Percentiles rank a stretch among this genome's conserved stretches.
These are phyloP conservation scores for Neonectria hederae DNA, from an alignment of 2,329 filamentous ascomycete species.

Conservation along the genomic window DNA sequence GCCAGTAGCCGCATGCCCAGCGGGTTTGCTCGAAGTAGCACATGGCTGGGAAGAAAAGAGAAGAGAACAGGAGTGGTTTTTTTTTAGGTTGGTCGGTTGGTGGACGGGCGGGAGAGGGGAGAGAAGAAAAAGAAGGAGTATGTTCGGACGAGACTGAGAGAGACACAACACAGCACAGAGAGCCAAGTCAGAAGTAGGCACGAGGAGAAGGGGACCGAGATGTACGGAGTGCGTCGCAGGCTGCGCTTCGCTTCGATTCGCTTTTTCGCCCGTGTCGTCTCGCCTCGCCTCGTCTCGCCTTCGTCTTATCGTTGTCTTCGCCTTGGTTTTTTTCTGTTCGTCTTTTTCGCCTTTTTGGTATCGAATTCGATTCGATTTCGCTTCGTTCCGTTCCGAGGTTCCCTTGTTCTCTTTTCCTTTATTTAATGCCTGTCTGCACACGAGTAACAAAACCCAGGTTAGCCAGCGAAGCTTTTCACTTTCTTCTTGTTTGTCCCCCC, in stretches of 20 bases:
- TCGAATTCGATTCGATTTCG: neutral
- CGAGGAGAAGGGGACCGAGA: neutral
- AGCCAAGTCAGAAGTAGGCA: neutral
- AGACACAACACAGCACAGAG: neutral
- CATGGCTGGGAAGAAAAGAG: slow-evolving; percentile 62
- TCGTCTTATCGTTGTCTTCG: neutral
- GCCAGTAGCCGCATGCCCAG: slow-evolving; percentile 89
- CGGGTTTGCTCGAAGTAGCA: slow-evolving; percentile 95
- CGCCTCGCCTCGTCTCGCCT: neutral
- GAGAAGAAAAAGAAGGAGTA: neutral
- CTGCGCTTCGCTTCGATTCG: neutral
- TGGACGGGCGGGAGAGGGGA: neutral
- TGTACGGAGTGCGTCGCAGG: neutral
- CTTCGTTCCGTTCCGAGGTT: neutral
- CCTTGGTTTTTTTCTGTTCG: neutral
- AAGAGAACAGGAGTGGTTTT: neutral
- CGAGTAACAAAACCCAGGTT: neutral
- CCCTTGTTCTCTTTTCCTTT: neutral
- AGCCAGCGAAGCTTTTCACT: neutral
- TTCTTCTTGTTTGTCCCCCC: neutral
- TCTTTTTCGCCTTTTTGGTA: neutral
- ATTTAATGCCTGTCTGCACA: neutral
- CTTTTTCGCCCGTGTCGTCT: neutral
- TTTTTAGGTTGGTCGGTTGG: slow-evolving; percentile 15
- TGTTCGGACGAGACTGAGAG: neutral